Percentiles rank a stretch among this genome's conserved stretches.
These are phyloP conservation scores for Ceratocystis huliohia DNA, from an alignment of 2,329 filamentous ascomycete genomes.

Conservation along the genomic window DNA sequence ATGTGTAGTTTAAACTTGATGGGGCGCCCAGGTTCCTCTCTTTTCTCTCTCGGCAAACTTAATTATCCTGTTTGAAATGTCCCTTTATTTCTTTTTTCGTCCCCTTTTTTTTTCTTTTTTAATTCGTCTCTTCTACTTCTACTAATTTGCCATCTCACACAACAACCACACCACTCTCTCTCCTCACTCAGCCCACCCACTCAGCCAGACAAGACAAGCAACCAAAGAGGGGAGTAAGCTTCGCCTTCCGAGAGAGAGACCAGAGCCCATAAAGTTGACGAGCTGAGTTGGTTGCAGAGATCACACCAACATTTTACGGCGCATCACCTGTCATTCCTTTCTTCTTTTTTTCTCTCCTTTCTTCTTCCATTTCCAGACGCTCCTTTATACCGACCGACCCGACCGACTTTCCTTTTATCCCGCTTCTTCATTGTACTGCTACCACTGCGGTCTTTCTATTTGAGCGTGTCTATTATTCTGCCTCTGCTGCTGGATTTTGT, in stretches of 20 bases:
- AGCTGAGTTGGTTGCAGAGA: background rate
- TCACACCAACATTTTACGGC: background rate
- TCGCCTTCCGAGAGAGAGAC: background rate
- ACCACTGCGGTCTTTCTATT: background rate
- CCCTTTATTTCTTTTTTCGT: conserved; percentile 4
- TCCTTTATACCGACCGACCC: background rate
- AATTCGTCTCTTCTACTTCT: background rate
- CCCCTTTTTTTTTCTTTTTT: background rate
- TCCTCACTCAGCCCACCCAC: background rate
- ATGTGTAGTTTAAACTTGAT: background rate
- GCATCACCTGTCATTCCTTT: conserved; percentile 4
- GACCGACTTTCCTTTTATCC: background rate
- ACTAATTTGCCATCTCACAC: background rate
- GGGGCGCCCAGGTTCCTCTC: background rate
- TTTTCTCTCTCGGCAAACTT: background rate
- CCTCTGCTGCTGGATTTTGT: background rate
- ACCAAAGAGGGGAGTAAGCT: background rate
- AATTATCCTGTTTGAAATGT: background rate
- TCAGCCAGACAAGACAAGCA: background rate
- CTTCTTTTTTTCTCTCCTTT: background rate
- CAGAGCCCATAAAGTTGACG: background rate
- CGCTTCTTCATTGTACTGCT: background rate
- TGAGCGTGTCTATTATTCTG: background rate
- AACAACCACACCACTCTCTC: background rate
- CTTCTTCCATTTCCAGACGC: background rate